These are phyloP conservation scores for Trypanosomatidae sp. DNA, from an alignment of 208 protist genomes.

Conservation along the genomic window DNA sequence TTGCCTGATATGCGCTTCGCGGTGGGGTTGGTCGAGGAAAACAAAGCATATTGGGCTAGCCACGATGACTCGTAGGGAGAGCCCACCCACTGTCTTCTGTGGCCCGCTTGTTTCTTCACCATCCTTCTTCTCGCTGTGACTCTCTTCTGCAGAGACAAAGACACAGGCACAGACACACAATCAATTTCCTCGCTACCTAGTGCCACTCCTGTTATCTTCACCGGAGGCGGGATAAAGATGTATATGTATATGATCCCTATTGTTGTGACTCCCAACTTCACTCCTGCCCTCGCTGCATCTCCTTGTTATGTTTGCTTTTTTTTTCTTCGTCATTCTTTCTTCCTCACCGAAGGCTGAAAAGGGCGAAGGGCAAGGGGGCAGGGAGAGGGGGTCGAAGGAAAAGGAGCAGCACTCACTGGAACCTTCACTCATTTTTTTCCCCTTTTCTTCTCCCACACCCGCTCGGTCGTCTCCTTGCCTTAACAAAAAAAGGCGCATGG, in stretches of 20 bases:
- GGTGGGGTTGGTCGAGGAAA: conserved; percentile 71
- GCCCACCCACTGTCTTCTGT: background rate
- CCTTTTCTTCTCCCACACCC: background rate
- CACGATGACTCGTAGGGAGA: conserved; percentile 47
- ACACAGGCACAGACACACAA: background rate
- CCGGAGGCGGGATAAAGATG: background rate
- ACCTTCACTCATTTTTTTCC: background rate
- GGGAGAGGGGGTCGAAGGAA: background rate
- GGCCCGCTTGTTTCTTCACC: background rate
- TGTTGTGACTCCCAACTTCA: background rate
- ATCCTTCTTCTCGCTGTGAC: conserved; percentile 7
- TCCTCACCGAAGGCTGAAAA: background rate
- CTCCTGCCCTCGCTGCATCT: background rate
- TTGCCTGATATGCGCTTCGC: conserved; percentile 86
- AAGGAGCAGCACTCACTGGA: background rate
- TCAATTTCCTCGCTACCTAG: background rate
- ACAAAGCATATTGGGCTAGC: conserved; percentile 82
- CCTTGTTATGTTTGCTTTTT: conserved; percentile 1
- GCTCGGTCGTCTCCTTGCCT: background rate
- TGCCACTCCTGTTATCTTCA: conserved; percentile 6
- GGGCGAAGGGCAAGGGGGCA: background rate
- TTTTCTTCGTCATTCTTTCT: background rate
- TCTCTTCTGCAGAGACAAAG: background rate
- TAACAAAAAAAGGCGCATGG: background rate
- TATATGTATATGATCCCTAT: background rate